Conservation (phyloP, 2,329 filamentous ascomycete genomes). For the Exophiala oligosperma region DNA sequence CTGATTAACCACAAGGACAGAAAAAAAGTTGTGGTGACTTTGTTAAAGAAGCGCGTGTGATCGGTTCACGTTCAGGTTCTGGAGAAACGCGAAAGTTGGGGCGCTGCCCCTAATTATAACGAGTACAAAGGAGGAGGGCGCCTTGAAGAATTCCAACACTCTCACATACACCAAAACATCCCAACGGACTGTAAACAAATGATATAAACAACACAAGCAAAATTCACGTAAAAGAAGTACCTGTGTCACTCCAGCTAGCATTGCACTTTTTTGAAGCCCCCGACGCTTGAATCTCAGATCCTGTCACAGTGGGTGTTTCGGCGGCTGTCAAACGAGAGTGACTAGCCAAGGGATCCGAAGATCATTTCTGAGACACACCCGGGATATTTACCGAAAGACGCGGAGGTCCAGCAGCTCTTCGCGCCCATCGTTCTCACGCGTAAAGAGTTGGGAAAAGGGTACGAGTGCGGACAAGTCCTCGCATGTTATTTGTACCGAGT, state of each 20-base stretch:
- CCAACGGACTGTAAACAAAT: background rate
- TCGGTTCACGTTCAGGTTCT: background rate
- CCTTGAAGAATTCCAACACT: background rate
- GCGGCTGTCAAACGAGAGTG: constrained; percentile 10
- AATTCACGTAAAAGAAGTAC: background rate
- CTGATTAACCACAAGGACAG: background rate
- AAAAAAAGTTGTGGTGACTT: background rate
- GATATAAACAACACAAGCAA: background rate
- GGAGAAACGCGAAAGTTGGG: no score
- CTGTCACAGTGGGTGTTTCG: constrained; percentile 10
- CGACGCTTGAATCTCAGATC: background rate
- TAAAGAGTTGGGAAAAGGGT: background rate
- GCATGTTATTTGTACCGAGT: no score
- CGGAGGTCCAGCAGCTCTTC: background rate
- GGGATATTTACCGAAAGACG: background rate
- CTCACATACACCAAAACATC: no score
- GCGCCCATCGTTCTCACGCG: background rate
- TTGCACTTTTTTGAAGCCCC: no score
- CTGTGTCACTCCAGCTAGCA: background rate
- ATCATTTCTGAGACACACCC: no score
- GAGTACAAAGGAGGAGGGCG: background rate
- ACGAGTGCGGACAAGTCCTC: background rate
- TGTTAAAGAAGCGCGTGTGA: background rate
- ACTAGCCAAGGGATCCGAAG: background rate
- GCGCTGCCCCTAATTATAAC: no score